These are phyloP conservation scores for Penicillium lagena DNA, from an alignment of 495 filamentous ascomycete genomes.

Conservation along the genomic window DNA sequence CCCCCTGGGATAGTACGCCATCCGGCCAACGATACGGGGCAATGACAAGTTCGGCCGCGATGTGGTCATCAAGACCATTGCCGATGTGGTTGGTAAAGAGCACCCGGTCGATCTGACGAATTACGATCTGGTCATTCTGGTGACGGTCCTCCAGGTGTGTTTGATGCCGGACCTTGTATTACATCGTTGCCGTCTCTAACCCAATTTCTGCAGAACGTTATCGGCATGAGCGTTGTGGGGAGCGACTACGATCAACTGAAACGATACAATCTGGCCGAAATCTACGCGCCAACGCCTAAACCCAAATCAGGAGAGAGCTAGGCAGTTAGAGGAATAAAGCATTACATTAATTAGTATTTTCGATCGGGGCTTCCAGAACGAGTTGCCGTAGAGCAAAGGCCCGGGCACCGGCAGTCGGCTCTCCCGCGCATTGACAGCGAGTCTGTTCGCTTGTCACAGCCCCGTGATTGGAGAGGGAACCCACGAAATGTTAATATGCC, in stretches of 20 bases:
- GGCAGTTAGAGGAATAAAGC: no score
- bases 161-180: neutral
- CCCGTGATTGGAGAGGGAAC: no score
- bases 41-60: slow-evolving; percentile 70
- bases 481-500: no score
- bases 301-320: neutral
- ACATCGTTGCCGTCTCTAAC: neutral
- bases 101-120: slow-evolving; percentile 80
- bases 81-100: slow-evolving; percentile 53
- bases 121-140: slow-evolving; percentile 78
- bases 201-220: slow-evolving; percentile 51
- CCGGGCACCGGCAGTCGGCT: no score
- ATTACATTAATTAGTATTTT: no score
- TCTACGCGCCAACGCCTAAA: slow-evolving; percentile 46
- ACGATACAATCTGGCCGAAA: slow-evolving; percentile 65
- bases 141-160: slow-evolving; percentile 83
- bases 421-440: no score
- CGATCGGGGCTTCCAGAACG: no score
- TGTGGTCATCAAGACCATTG: slow-evolving; percentile 71
- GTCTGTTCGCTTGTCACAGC: no score
- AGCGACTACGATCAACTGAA: slow-evolving; percentile 64
- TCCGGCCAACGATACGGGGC: slow-evolving; percentile 76
- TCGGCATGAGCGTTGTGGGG: slow-evolving; percentile 72
- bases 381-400: no score
- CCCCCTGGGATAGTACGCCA: slow-evolving; percentile 65